phyloP scores from a whole-genome alignment of 140 eudicot genomes.

The Oenanthe javanica region DNA sequence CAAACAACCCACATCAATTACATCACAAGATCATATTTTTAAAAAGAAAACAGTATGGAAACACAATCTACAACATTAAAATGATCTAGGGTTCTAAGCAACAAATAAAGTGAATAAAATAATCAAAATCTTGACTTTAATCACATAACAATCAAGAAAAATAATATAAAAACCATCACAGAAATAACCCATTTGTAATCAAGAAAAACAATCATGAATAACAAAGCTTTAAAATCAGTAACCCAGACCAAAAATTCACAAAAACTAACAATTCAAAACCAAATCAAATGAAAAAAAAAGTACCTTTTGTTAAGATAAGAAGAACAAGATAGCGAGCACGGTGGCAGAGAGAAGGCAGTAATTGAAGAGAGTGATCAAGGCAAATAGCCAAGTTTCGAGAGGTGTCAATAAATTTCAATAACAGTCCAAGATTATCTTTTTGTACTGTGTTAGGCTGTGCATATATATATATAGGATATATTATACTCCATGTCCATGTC shows the following conservation, averaged over 20 bases:
- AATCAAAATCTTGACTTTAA: not conserved
- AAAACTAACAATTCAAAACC: not conserved
- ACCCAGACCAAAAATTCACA: not conserved
- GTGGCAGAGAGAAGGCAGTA: not conserved
- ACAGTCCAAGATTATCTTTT: not conserved
- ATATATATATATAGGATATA: no score
- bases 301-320: not conserved
- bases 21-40: not conserved
- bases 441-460: not conserved
- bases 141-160: not conserved
- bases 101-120: not conserved
- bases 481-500: no score
- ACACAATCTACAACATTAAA: not conserved
- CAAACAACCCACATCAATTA: not conserved
- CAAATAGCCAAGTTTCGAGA: not conserved
- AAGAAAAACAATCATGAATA: not conserved
- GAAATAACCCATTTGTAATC: not conserved
- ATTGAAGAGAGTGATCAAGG: not conserved
- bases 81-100: slow-evolving; percentile 9
- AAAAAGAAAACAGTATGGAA: not conserved
- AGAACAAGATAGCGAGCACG: not conserved
- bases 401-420: not conserved
- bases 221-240: not conserved
- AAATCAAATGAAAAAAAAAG: not conserved
- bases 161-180: not conserved